Evolutionary conservation across 2,329 filamentous ascomycete genomes (phyloP), one percentile per base, ranked within the genome.

Genomic region (Domatiomyces catenatus): DNA sequence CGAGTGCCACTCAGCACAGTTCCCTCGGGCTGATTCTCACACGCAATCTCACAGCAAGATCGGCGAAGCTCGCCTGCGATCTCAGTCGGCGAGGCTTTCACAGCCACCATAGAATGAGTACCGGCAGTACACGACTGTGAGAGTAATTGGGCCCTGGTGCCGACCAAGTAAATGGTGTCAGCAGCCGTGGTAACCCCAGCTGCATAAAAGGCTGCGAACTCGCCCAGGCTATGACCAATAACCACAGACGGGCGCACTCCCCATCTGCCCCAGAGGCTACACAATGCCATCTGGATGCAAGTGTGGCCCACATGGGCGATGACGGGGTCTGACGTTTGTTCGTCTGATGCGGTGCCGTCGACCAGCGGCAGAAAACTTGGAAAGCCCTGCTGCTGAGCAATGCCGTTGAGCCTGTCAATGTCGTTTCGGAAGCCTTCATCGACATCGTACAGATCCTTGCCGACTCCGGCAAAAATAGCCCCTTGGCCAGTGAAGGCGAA

Each of bases 11-110:
- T 78, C n/a, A 92, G 71, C 1, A 92, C 86, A 8, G 81, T 88
- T 62, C 87, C 84, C 48, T 78, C 72, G 0, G 81, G 80, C 0
- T 82, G 79, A 58, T 93, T 93, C 63, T 87, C 75, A 68, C 86
- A 92, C 15, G 86, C 82, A 53, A 80, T 67, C 58, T 77, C 73
- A 15, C 32, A 39, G 32, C 10, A 39, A 7, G 24, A 63, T 36
- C 67, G 57, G 3, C 46, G 45, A 12, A 39, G 5, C 10, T 48
- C 19, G 17, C 75, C 71, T 44, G 71, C 52, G 45, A 64, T 55
- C 47, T 57, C 44, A 51, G 51, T 52, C 8, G 73, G 67, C 0
- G 66, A 61, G 1, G 62, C 67, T 17, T 64, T 62, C 0, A 82
- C 75, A 10, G 77, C 76, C 24, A 83, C 63, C 80, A 83, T 83